Conservation (phyloP, 805 yeast species). For the Pichia manshurica region DNA sequence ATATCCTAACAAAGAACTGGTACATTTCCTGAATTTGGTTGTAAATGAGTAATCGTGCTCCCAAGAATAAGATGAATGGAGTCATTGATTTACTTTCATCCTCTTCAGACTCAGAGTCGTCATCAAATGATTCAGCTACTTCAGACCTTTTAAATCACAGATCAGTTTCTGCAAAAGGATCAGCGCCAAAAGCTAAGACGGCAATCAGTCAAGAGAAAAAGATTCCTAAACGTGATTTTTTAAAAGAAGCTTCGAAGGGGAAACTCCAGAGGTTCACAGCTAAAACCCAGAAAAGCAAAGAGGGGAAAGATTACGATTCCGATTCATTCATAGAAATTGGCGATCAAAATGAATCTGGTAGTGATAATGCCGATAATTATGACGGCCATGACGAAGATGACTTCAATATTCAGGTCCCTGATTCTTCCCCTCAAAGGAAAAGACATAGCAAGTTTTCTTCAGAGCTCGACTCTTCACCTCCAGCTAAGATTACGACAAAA, state of each 20-base stretch:
- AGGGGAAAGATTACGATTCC: background rate
- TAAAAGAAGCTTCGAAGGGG: too few species aligned
- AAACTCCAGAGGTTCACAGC: background rate
- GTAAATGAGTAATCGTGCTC: too few species aligned
- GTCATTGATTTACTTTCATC: constrained; percentile 10
- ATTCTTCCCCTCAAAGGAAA: constrained; percentile 37
- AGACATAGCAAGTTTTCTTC: constrained; percentile 8
- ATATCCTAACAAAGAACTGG: too few species aligned
- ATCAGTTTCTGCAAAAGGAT: too few species aligned
- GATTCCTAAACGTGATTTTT: background rate
- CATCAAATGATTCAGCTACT: too few species aligned
- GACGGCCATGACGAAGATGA: constrained; percentile 7
- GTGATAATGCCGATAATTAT: background rate
- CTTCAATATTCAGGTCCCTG: constrained; percentile 42
- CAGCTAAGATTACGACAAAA: constrained; percentile 21
- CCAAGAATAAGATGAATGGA: background rate
- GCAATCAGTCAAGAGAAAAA: too few species aligned
- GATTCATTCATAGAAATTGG: background rate
- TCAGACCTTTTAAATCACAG: too few species aligned
- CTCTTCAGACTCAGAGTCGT: background rate
- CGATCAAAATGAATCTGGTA: background rate
- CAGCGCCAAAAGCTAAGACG: too few species aligned
- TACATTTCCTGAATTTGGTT: too few species aligned
- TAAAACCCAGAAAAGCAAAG: background rate
- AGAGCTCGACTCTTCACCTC: constrained; percentile 22